Base-by-base conservation (phyloP, 208 protist species). In the Balamuthia mandrillaris region DNA sequence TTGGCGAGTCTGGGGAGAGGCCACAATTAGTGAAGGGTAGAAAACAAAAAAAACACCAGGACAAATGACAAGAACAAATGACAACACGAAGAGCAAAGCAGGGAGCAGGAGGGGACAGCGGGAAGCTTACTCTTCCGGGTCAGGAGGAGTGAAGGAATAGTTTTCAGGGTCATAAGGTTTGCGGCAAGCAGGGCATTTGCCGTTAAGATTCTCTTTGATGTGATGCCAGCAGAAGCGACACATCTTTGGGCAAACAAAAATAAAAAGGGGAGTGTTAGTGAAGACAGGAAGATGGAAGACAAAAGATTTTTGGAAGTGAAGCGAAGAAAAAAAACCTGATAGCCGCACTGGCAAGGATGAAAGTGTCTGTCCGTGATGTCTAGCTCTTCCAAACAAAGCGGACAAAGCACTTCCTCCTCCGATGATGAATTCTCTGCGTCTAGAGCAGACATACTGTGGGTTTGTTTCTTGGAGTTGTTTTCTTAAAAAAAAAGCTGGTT, bases 171-270 rank as follows among this genome's bases (percentile, higher is more conserved):
- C 88, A 87, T 96, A 97, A 9, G 84, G 56, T 54, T 88, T 77
- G 49, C 95, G 66, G 83, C 95, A 97, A 18, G 92, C 93, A 1
- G 95, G 95, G 56, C 95, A 97, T 49, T 89, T 83, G 21, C 92
- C 90, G 49, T 91, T 88, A 47, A 93, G 42, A 24, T 94, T 86
- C 35, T 94, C 94, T 65, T 92, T 93, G n/a, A 97, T 94, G 49
- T 95, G 84, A 52, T 96, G 83, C 79, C 88, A 97, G 77, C 95
- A 96, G 70, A 93, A 96, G 21, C 92, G 72, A 79, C 95, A 97
- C 12, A 96, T 92, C 92, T 96, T 10, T 1, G 3, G 44, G 60
- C 16, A 16, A 31, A 6, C n/a, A 3, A 9, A 49, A 85, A 9
- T 4, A 27, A 75, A 21, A 9, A 21, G 4, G 58, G 10, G 41